These are phyloP conservation scores for Boletellus ananiceps DNA, from an alignment of 768 basidiomycete genomes.

Conservation along the genomic window DNA sequence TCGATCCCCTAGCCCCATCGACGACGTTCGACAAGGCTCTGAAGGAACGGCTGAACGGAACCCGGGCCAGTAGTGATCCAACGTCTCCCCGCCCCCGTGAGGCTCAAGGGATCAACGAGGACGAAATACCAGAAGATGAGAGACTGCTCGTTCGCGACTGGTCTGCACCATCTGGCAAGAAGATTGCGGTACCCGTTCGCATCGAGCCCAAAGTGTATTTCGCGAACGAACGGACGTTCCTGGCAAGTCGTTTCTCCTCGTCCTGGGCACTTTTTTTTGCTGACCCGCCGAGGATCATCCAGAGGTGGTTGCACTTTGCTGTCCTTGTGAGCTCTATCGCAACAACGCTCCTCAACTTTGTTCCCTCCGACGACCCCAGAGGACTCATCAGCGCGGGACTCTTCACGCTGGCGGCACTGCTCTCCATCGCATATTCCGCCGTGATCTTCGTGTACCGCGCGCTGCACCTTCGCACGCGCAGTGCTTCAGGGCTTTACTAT, in stretches of 20 bases:
- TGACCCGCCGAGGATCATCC: slow-evolving; percentile 5
- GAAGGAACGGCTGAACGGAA: slow-evolving; percentile 54
- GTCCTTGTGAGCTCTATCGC: slow-evolving; percentile 89
- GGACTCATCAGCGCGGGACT: slow-evolving; percentile 84
- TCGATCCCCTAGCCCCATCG: slow-evolving; percentile 83
- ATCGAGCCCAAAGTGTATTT: slow-evolving; percentile 99
- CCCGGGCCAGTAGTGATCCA: slow-evolving; percentile 23
- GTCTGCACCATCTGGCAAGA: slow-evolving; percentile 81
- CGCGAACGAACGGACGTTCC: slow-evolving; percentile 90
- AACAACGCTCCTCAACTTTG: slow-evolving; percentile 85
- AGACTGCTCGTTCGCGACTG: slow-evolving; percentile 62
- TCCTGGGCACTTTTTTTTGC: not conserved
- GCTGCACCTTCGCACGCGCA: slow-evolving; percentile 57
- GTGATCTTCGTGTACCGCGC: slow-evolving; percentile 78
- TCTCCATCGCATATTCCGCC: slow-evolving; percentile 84
- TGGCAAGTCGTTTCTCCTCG: slow-evolving; percentile 51
- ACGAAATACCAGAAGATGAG: slow-evolving; percentile 40
- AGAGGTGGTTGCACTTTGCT: slow-evolving; percentile 89
- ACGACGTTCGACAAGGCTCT: slow-evolving; percentile 81
- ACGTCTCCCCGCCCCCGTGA: slow-evolving; percentile 12
- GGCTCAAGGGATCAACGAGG: slow-evolving; percentile 35
- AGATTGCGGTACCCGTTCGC: slow-evolving; percentile 89
- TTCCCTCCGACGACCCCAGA: slow-evolving; percentile 60
- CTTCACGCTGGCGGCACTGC: slow-evolving; percentile 87
- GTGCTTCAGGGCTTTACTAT: slow-evolving; percentile 81